phyloP scores from a whole-genome alignment of 176 grass and related monocot species.

The Otatea glauca region DNA sequence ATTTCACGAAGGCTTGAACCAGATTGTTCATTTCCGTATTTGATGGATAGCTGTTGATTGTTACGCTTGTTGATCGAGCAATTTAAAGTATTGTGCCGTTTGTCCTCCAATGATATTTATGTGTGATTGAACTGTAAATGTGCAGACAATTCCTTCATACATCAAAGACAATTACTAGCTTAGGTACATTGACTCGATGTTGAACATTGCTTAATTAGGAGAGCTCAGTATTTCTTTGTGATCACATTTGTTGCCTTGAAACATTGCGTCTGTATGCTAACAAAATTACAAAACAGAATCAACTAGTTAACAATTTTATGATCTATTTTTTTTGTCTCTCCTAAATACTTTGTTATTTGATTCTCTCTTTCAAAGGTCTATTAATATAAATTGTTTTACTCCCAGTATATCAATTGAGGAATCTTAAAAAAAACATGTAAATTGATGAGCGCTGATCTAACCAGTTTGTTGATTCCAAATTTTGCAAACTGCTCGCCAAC shows the following conservation, averaged over 20 bases:
- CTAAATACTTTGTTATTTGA: background rate
- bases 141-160: background rate
- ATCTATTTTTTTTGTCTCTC: background rate
- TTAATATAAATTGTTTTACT: background rate
- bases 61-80: background rate
- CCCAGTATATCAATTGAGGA: background rate
- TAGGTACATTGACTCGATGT: constrained; percentile 3
- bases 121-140: background rate
- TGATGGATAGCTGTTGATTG: background rate
- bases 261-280: background rate
- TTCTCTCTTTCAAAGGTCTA: constrained; percentile 1
- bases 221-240: background rate
- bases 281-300: background rate
- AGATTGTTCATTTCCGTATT: background rate
- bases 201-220: background rate
- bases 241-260: background rate
- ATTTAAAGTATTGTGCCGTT: background rate
- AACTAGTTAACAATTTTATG: background rate
- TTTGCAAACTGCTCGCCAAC: constrained; percentile 14
- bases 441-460: background rate
- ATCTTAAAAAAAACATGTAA: background rate
- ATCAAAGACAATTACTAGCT: background rate
- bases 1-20: background rate
- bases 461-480: background rate
- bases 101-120: background rate